A percentile compares a stretch with the other conserved stretches of the same genome.
phyloP scores from a whole-genome alignment of 495 filamentous ascomycete species.

The Podospora conica region DNA sequence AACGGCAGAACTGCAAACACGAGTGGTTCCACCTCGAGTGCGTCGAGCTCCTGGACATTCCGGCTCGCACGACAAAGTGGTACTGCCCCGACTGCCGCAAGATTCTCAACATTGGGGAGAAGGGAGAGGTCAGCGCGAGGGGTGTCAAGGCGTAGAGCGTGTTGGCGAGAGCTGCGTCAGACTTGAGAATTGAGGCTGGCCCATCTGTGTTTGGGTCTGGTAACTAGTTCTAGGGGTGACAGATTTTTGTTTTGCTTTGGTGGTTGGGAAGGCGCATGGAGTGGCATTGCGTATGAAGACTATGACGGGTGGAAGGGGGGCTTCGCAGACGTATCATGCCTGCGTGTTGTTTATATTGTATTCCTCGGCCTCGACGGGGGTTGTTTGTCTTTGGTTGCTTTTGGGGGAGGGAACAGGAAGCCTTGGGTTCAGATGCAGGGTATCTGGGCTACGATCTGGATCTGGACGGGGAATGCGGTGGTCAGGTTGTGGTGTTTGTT shows the following conservation, averaged over 20 bases:
- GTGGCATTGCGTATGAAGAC: background rate
- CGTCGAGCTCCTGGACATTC: conserved; percentile 69
- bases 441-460: background rate
- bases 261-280: background rate
- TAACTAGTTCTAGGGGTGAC: background rate
- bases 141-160: conserved; percentile 42
- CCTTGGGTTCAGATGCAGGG: background rate
- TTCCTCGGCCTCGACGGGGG: too few species aligned
- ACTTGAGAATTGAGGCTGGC: background rate
- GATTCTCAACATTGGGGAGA: conserved; percentile 55
- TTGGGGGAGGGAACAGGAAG: background rate
- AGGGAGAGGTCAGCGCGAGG: conserved; percentile 49
- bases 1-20: conserved; percentile 51
- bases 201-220: background rate
- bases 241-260: background rate
- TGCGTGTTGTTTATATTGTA: background rate
- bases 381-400: background rate
- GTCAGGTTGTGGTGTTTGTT: background rate
- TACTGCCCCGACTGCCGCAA: conserved; percentile 85
- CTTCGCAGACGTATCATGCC: background rate
- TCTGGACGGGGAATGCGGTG: background rate
- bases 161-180: background rate
- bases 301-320: background rate
- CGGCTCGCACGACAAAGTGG: conserved; percentile 78
- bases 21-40: conserved; percentile 97